Evolutionary conservation across 768 basidiomycete species (phyloP).

Genomic region (Steccherinum ochraceum): DNA sequence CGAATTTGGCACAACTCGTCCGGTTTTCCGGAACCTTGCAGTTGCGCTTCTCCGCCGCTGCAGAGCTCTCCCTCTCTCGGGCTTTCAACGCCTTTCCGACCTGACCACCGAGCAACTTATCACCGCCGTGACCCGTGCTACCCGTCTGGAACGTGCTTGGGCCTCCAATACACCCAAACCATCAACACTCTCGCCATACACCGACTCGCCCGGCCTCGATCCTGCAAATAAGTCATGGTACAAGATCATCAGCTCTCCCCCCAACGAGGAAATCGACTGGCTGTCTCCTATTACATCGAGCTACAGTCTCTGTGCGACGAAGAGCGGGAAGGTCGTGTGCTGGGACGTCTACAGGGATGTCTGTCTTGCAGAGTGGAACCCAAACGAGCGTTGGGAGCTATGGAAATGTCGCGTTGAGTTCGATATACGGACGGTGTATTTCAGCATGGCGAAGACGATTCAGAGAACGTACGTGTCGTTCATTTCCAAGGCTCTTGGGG

Average conservation of each 20-base stretch:
- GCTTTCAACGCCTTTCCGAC: slow-evolving; percentile 63
- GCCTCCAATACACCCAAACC: slow-evolving; percentile 51
- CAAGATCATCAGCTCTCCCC: slow-evolving; percentile 61
- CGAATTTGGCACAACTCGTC: slow-evolving; percentile 55
- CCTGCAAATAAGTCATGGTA: slow-evolving; percentile 42
- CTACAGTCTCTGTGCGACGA: slow-evolving; percentile 73
- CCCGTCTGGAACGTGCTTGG: slow-evolving; percentile 59
- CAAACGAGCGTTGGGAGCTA: slow-evolving; percentile 54
- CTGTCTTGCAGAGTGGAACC: slow-evolving; percentile 66
- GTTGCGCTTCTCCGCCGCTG: slow-evolving; percentile 57
- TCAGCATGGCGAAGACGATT: slow-evolving; percentile 67
- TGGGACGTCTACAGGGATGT: slow-evolving; percentile 64
- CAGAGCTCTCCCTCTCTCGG: slow-evolving; percentile 60
- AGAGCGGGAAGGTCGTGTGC: slow-evolving; percentile 69
- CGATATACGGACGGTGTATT: slow-evolving; percentile 63
- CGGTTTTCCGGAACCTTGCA: slow-evolving; percentile 63
- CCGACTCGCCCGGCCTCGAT: slow-evolving; percentile 11
- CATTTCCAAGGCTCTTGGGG: neutral
- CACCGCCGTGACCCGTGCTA: slow-evolving; percentile 56
- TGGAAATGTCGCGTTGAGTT: slow-evolving; percentile 80
- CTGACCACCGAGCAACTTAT: slow-evolving; percentile 58
- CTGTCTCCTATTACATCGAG: slow-evolving; percentile 70
- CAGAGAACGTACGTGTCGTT: slow-evolving; percentile 12
- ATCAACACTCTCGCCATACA: slow-evolving; percentile 25
- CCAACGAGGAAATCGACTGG: slow-evolving; percentile 69